phyloP scores from a whole-genome alignment of 2,329 filamentous ascomycete species.

The Exophiala sp. region DNA sequence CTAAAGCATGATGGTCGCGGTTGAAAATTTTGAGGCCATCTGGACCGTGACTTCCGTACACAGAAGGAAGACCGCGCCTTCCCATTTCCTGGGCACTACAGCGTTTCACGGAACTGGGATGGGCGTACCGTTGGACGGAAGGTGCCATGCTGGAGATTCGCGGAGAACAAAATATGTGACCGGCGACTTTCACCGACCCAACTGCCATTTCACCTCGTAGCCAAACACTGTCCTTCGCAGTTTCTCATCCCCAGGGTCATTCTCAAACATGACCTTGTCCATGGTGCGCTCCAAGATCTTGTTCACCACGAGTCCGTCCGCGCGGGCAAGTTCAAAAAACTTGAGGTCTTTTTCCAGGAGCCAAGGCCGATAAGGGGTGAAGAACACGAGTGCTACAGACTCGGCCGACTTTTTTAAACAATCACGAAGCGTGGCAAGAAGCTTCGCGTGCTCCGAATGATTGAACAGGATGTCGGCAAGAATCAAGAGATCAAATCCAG shows the following conservation, averaged over 20 bases:
- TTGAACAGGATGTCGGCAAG: constrained; percentile 88
- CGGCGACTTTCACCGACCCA: neutral
- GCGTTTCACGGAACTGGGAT: too few relatives aligned
- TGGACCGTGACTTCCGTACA: neutral
- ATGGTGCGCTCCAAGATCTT: constrained; percentile 76
- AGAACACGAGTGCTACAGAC: constrained; percentile 75
- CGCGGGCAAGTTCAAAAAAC: constrained; percentile 73
- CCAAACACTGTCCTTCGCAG: constrained; percentile 77
- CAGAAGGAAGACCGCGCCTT: neutral
- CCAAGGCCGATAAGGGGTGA: constrained; percentile 92
- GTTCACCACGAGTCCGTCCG: constrained; percentile 66
- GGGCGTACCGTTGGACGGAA: too few relatives aligned
- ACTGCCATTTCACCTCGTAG: constrained; percentile 62
- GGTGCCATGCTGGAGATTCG: neutral
- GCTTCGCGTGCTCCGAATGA: constrained; percentile 74
- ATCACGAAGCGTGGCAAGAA: constrained; percentile 64
- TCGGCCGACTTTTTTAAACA: constrained; percentile 54
- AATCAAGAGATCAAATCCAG: constrained; percentile 70
- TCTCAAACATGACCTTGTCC: constrained; percentile 82
- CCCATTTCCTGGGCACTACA: too few relatives aligned
- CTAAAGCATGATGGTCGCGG: too few relatives aligned
- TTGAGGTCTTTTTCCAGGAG: constrained; percentile 73
- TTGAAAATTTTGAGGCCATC: too few relatives aligned
- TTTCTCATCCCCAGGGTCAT: constrained; percentile 77
- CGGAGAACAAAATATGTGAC: neutral